Conservation (phyloP, 2,329 filamentous ascomycete species). For the Geoglossum cookeanum region DNA sequence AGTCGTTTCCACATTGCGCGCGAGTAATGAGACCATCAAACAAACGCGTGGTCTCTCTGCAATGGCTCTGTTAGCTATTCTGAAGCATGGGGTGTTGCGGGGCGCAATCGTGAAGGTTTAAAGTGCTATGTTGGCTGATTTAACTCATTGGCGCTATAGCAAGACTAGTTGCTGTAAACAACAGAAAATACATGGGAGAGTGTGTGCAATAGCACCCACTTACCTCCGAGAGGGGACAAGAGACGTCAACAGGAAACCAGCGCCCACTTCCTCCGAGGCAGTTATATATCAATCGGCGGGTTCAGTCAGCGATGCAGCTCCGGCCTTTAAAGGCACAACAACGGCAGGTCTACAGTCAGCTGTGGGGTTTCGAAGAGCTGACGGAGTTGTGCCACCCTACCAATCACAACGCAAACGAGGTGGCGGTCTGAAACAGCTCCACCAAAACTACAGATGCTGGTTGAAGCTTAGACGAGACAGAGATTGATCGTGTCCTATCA, state of each 20-base stretch:
- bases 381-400: not conserved
- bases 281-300: not conserved
- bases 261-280: not conserved
- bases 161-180: not conserved
- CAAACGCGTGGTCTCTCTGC: constrained; percentile 38
- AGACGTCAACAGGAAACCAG: not conserved
- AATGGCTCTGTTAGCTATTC: constrained; percentile 32
- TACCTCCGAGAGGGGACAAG: not conserved
- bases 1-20: constrained; percentile 34
- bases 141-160: not conserved
- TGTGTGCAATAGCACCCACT: not conserved
- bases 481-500: not conserved
- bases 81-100: constrained; percentile 16
- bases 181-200: not conserved
- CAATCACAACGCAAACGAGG: not conserved
- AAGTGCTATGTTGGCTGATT: not conserved
- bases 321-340: not conserved
- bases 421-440: not conserved
- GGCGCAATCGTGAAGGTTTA: not conserved
- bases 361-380: not conserved
- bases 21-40: constrained; percentile 35
- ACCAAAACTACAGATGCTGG: not conserved
- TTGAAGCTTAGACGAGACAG: not conserved
- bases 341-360: not conserved
- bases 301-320: not conserved